Base-by-base conservation (phyloP, 2,329 filamentous ascomycete species). In the Pyricularia sp. region DNA sequence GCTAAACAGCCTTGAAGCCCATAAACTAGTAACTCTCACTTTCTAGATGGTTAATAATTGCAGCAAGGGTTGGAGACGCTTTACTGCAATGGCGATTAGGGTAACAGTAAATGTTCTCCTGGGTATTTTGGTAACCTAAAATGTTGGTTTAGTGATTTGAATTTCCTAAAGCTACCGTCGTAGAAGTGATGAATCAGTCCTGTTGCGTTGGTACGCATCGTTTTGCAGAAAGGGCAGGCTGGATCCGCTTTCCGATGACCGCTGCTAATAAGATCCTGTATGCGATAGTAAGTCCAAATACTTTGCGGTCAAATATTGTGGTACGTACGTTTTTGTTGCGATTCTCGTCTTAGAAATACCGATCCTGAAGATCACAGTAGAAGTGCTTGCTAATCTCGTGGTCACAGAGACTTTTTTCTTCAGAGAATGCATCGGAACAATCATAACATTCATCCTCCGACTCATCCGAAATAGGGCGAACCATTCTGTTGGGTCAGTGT, bases 101-200 rank as follows among this genome's bases (percentile, higher is more conserved):
- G 64, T 81, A 84, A 69, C 80, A 78, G 66, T 83, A 82, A 11
- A 81, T 70, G 0, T 71, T 69, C 65, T 80, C 73, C 67, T 78
- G 77, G 69, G n/a, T 83, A 86, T 0, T 73, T 76, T 0, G 83
- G 78, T 0, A 86, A 89, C 61, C 80, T 81, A 1, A 90, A 74
- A 71, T 90, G 87, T 68, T 81, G 77, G 65, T 85, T 84, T 2
- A 90, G 78, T 0, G 73, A 72, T 0, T 61, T 12, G 0, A 79
- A 68, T 0, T 66, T 69, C 0, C 30, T 67, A 70, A 87, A 90
- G 0, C 73, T 31, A 11, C 76, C 75, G 26, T 81, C 75, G 72
- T 88, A 90, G 4, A 89, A 70, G 70, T 84, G 86, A 73, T 87
- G 79, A 0, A 78, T 73, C 4, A 89, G 71, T 4, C 86, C 87